Evolutionary conservation across 805 yeast species (phyloP).

Genomic region (Kodamaea restingae): DNA sequence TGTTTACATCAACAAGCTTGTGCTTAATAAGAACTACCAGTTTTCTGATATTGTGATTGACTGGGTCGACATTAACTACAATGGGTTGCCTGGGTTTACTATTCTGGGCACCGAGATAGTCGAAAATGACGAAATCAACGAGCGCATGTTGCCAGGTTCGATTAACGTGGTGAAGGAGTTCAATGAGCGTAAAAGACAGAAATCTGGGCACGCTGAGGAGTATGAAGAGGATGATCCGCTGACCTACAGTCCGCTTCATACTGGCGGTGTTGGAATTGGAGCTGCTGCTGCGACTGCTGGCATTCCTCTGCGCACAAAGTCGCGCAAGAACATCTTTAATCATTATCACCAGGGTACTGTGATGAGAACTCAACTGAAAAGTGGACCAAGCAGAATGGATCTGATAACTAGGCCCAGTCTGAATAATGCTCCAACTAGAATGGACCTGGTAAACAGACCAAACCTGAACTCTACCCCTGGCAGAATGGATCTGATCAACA

Average conservation of each 20-base stretch:
- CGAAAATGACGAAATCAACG: constrained; percentile 21
- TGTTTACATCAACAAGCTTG: constrained; percentile 34
- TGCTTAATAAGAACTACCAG: constrained; percentile 27
- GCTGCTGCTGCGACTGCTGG: constrained; percentile 6
- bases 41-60: constrained; percentile 23
- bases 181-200: constrained; percentile 5
- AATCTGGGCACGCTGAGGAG: constrained; percentile 2
- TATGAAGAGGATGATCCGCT: constrained; percentile 6
- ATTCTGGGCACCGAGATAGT: constrained; percentile 7
- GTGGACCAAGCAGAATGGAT: constrained; percentile 7
- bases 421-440: background rate
- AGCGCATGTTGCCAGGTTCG: constrained; percentile 17
- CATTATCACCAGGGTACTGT: constrained; percentile 25
- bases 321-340: constrained; percentile 28
- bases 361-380: background rate
- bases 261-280: constrained; percentile 6
- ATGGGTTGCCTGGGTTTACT: constrained; percentile 23
- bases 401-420: no score
- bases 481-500: no score
- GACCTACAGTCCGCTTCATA: constrained; percentile 6
- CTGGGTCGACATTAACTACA: constrained; percentile 25
- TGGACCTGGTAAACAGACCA: no score
- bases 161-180: constrained; percentile 13
- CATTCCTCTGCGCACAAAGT: constrained; percentile 20
- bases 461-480: no score